phyloP scores from a whole-genome alignment of 2,329 filamentous ascomycete genomes.

The Calonectria ilicicola region DNA sequence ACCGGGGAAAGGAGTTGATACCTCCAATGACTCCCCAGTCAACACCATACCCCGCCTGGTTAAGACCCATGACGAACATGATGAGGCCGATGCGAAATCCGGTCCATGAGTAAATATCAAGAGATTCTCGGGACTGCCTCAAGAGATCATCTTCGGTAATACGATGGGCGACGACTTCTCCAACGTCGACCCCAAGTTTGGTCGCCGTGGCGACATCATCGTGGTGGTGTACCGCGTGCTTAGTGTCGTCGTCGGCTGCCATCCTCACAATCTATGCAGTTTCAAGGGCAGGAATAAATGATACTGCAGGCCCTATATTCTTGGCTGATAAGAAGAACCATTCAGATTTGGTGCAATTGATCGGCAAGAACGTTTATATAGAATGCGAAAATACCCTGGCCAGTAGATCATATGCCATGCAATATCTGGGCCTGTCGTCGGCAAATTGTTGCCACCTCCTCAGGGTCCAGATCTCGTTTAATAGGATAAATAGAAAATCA shows the following conservation, averaged over 20 bases:
- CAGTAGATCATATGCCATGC: background rate
- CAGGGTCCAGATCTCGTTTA: background rate
- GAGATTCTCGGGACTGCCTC: slow-evolving; percentile 29
- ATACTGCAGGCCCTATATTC: background rate
- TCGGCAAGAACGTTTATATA: slow-evolving; percentile 17
- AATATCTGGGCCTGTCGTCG: slow-evolving; percentile 8
- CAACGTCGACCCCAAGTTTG: slow-evolving; percentile 35
- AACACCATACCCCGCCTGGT: slow-evolving; percentile 34
- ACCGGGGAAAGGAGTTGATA: slow-evolving; percentile 37
- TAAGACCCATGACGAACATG: slow-evolving; percentile 26
- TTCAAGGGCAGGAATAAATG: background rate
- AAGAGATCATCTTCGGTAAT: slow-evolving; percentile 38
- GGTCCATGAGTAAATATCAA: slow-evolving; percentile 30
- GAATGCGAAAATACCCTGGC: background rate
- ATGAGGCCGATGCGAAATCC: slow-evolving; percentile 34
- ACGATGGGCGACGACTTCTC: slow-evolving; percentile 34
- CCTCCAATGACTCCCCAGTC: slow-evolving; percentile 40
- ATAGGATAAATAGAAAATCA: slow-evolving; percentile 17
- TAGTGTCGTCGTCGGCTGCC: slow-evolving; percentile 13
- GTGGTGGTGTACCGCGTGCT: slow-evolving; percentile 24
- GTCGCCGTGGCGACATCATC: slow-evolving; percentile 33
- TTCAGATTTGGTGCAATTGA: background rate
- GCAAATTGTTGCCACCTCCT: slow-evolving; percentile 5
- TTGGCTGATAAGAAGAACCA: background rate
- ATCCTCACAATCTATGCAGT: background rate